Percentiles rank a stretch among this genome's conserved stretches.
phyloP scores from a whole-genome alignment of 495 filamentous ascomycete species.

The Lasiosphaeriaceae sp. region DNA sequence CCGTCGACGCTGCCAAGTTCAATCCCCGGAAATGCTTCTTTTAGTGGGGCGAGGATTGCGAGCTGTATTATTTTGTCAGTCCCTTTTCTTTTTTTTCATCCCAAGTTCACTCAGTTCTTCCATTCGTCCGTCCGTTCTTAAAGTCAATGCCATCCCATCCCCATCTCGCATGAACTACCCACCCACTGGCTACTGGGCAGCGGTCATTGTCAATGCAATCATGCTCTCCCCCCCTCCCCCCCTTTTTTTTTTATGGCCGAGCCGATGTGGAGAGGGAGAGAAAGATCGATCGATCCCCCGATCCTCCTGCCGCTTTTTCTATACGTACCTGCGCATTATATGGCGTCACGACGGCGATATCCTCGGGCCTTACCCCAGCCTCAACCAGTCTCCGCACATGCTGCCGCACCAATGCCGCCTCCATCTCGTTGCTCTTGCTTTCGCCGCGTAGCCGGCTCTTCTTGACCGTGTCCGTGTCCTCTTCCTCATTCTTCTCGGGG shows the following conservation, averaged over 20 bases:
- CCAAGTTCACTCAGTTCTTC: neutral
- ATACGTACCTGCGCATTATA: constrained; percentile 82
- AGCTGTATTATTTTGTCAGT: constrained; percentile 45
- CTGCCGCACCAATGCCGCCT: constrained; percentile 71
- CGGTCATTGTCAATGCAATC: too few relatives aligned
- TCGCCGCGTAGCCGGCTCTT: constrained; percentile 59
- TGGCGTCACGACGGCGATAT: constrained; percentile 91
- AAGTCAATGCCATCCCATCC: constrained; percentile 13
- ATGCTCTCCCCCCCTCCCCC: too few relatives aligned
- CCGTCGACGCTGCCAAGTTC: constrained; percentile 95
- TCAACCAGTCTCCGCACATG: constrained; percentile 74
- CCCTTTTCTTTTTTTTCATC: neutral
- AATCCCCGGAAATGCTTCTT: constrained; percentile 74
- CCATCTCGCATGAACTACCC: neutral
- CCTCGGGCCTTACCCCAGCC: constrained; percentile 71
- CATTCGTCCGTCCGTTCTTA: constrained; percentile 6
- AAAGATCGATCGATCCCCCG: too few relatives aligned
- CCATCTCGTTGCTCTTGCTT: constrained; percentile 91
- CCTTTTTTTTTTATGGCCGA: too few relatives aligned
- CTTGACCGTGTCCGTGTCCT: constrained; percentile 15
- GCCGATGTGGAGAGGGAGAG: too few relatives aligned
- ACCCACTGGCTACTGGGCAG: too few relatives aligned
- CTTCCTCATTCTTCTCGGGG: constrained; percentile 43
- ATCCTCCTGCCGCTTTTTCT: too few relatives aligned
- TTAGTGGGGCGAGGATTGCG: constrained; percentile 70